Conservation (phyloP, 169 alveolate species). For the Plasmodium gaboni region DNA sequence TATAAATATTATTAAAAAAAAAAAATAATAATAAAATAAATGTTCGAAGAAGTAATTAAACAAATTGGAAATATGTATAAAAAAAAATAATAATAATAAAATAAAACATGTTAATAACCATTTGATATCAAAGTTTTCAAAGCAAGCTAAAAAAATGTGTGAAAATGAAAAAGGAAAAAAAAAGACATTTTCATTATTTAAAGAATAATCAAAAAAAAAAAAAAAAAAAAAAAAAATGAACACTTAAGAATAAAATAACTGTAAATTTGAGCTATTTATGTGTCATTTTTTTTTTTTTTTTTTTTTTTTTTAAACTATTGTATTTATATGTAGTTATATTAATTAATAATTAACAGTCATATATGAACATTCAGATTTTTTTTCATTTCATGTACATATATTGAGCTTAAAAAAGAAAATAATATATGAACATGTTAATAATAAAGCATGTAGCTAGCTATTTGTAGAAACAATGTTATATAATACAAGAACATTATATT, state of each 20-base stretch:
- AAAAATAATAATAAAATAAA: slow-evolving; percentile 23
- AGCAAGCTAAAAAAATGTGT: too few relatives aligned
- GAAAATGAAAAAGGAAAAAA: too few relatives aligned
- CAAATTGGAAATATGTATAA: neutral
- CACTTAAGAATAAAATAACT: slow-evolving; percentile 1
- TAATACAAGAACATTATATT: neutral
- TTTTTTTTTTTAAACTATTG: slow-evolving; percentile 45
- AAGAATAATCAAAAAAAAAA: slow-evolving; percentile 2
- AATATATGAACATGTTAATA: neutral
- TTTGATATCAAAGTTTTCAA: too few relatives aligned
- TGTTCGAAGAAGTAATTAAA: slow-evolving; percentile 10
- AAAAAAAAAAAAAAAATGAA: slow-evolving; percentile 23
- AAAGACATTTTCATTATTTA: too few relatives aligned
- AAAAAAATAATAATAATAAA: slow-evolving; percentile 15
- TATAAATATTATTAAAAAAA: slow-evolving; percentile 1
- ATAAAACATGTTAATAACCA: slow-evolving; percentile 28
- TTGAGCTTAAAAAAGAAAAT: too few relatives aligned
- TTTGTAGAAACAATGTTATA: neutral
- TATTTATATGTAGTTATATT: slow-evolving; percentile 1
- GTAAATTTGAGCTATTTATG: slow-evolving; percentile 55
- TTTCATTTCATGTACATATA: neutral
- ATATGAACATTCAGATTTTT: neutral
- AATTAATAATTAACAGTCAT: too few relatives aligned
- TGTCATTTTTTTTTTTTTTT: slow-evolving; percentile 22
- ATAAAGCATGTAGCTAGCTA: slow-evolving; percentile 60